phyloP scores from a whole-genome alignment of 331 rosid species.

The Arachis monticola region DNA sequence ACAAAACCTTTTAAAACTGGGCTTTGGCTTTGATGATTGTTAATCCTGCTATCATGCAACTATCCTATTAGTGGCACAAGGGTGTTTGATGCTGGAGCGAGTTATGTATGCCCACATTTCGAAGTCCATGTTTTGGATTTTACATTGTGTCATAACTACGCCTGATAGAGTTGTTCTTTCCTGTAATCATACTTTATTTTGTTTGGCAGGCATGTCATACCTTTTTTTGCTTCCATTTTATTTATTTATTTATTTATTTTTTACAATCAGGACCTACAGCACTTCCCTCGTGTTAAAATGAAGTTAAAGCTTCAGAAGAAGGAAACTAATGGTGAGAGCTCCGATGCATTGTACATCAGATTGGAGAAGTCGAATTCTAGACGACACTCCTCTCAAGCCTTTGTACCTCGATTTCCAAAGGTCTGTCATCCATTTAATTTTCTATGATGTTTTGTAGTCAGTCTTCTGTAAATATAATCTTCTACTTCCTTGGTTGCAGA shows the following conservation, averaged over 20 bases:
- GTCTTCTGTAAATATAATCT: conserved; percentile 10
- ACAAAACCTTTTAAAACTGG: neutral
- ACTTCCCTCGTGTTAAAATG: conserved; percentile 70
- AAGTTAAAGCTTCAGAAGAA: conserved; percentile 63
- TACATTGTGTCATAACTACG: neutral
- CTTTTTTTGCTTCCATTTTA: neutral
- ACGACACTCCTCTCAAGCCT: conserved; percentile 71
- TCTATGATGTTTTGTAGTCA: conserved; percentile 21
- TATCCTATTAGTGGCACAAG: neutral
- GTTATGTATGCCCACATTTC: conserved; percentile 8
- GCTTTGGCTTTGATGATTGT: conserved; percentile 6
- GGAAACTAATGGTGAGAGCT: conserved; percentile 48
- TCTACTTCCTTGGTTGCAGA: conserved; percentile 47
- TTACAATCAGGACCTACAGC: conserved; percentile 74
- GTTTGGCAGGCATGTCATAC: conserved; percentile 14
- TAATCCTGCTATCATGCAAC: neutral
- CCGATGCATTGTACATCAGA: conserved; percentile 61
- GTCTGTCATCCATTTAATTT: conserved; percentile 38
- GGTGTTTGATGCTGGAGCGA: neutral
- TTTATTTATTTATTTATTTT: neutral
- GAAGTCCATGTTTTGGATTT: conserved; percentile 7
- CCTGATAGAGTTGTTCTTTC: neutral
- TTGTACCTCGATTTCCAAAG: conserved; percentile 91
- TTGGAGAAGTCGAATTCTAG: conserved; percentile 76
- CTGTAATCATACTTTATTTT: neutral